Conservation (phyloP, 805 yeast genomes). For the baker's yeast (Saccharomyces cerevisiae) region DNA sequence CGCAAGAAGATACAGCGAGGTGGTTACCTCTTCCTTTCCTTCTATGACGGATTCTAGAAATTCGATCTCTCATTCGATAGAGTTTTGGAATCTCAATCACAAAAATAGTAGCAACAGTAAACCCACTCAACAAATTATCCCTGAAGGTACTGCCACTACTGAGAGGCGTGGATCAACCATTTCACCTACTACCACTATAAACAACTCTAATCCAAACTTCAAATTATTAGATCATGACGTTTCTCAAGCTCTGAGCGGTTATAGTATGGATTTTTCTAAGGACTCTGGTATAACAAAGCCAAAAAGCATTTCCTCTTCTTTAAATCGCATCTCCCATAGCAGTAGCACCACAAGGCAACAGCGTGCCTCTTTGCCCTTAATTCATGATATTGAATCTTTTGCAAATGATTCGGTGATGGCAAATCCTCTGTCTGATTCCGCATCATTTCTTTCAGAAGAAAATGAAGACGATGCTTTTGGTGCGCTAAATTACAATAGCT, state of each 20-base stretch:
- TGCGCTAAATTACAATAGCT: background rate
- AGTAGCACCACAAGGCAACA: background rate
- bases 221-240: constrained; percentile 14
- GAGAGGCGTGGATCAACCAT: background rate
- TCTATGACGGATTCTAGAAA: constrained; percentile 13
- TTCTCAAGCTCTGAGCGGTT: constrained; percentile 21
- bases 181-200: background rate
- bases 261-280: constrained; percentile 17
- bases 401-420: background rate
- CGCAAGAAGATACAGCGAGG: constrained; percentile 14
- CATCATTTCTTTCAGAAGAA: background rate
- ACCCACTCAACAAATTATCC: background rate
- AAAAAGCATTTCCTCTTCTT: background rate
- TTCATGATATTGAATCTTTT: background rate
- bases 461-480: background rate
- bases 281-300: background rate
- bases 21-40: constrained; percentile 11
- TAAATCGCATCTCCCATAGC: constrained; percentile 5
- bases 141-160: constrained; percentile 4
- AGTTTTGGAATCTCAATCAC: constrained; percentile 21
- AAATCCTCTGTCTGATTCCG: background rate
- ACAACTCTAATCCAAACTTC: background rate
- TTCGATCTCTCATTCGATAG: constrained; percentile 24
- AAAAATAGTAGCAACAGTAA: background rate
- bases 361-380: background rate